Conservation (phyloP, 148 eudicot species). For the Camellia japonica region DNA sequence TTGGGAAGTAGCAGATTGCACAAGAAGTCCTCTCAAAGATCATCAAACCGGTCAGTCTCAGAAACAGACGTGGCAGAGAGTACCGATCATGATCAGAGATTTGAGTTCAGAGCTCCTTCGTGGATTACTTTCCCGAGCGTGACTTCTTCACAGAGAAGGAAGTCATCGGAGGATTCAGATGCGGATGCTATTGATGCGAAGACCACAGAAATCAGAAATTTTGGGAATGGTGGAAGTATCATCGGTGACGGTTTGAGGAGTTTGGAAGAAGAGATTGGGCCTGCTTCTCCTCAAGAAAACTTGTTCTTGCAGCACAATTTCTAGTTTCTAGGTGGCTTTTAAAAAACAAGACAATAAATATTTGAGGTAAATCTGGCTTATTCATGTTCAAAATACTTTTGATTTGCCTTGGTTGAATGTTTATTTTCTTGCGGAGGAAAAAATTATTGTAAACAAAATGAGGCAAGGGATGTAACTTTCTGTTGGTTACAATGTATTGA, state of each 20-base stretch:
- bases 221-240: slow-evolving; percentile 36
- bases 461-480: background rate
- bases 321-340: slow-evolving; percentile 21
- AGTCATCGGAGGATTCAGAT: slow-evolving; percentile 82
- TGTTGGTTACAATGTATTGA: background rate
- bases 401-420: background rate
- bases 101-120: slow-evolving; percentile 88
- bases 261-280: slow-evolving; percentile 92
- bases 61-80: slow-evolving; percentile 61
- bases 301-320: slow-evolving; percentile 90
- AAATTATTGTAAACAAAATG: background rate
- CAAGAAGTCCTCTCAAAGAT: slow-evolving; percentile 80
- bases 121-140: slow-evolving; percentile 98
- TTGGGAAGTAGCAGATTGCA: slow-evolving; percentile 91
- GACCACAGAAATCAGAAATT: slow-evolving; percentile 36
- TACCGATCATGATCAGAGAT: slow-evolving; percentile 56
- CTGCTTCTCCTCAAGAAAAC: slow-evolving; percentile 85
- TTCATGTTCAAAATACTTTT: background rate
- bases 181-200: slow-evolving; percentile 52
- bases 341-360: background rate
- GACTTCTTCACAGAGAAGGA: slow-evolving; percentile 86
- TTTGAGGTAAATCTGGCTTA: background rate
- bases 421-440: background rate
- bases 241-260: slow-evolving; percentile 64
- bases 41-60: slow-evolving; percentile 59